Base-by-base conservation (phyloP, 2,329 filamentous ascomycete species). In the Fusarium paranaense region DNA sequence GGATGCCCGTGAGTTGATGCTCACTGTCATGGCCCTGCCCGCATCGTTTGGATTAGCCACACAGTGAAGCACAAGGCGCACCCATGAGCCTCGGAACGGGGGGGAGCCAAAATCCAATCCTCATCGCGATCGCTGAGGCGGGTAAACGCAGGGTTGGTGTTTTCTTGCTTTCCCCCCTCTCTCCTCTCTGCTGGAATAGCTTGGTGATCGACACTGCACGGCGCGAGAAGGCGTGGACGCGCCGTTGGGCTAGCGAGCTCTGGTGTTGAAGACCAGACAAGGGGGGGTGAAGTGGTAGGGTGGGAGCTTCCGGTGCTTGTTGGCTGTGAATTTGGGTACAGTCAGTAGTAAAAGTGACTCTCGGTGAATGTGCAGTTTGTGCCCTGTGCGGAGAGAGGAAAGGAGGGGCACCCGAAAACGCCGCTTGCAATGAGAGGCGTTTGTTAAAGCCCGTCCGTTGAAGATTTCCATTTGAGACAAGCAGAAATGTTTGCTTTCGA, bases 131-230 rank as follows among this genome's bases (percentile, higher is more conserved):
- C 25, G 14, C 42, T 22, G 20, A n/a, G 47, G 47, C 18, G 13
- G 50, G 50, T 6, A 32, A n/a, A 7, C 58, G 45, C 61, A 69
- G 58, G 45, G 40, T 42, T 42, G 40, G 40, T 22, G 40, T 42
- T 42, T 42, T 22, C 30, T 32, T 32, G 30, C 30, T 32, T 32
- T 32, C 30, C 4, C n/a, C n/a, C n/a, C 40, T 13, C n/a, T 13
- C n/a, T 13, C 45, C 25, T 50, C 35, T 64, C 20, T 18, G 47
- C 50, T 50, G 20, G 38, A 42, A 52, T 47, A 30, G 62, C 60
- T 67, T n/a, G 22, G 42, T 65, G 67, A 73, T 73, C 67, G 71
- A 62, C 63, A 20, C 62, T 66, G 40, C 66, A 40, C 40, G 32
- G 42, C 42, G 40, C 18, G 40, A 62, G 32, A n/a, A 62, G 42